Percentiles rank a stretch among this genome's conserved stretches.
These are phyloP conservation scores for Colletotrichum zoysiae DNA, from an alignment of 2,329 filamentous ascomycete genomes.

Conservation along the genomic window DNA sequence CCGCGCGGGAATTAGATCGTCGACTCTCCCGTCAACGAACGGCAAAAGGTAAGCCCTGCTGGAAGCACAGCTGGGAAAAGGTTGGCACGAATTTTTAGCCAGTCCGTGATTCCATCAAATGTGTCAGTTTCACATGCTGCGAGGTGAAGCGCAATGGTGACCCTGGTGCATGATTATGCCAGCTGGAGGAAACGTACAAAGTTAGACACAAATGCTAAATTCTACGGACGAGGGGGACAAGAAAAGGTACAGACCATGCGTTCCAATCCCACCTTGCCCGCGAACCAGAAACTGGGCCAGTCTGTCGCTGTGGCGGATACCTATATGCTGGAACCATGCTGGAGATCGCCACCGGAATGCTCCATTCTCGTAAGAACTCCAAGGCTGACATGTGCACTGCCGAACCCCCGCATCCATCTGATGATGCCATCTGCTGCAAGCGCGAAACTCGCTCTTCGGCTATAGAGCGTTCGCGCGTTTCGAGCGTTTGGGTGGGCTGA, in stretches of 20 bases:
- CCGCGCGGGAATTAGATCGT: neutral
- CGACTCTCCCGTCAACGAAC: neutral
- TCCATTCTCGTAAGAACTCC: neutral
- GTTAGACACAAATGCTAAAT: slow-evolving; percentile 3
- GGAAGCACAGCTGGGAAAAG: neutral
- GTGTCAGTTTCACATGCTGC: neutral
- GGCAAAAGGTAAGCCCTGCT: neutral
- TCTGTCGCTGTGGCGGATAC: neutral
- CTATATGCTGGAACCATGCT: neutral
- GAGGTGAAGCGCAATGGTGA: neutral
- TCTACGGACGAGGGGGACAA: neutral
- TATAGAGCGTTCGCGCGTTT: neutral
- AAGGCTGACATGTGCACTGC: neutral
- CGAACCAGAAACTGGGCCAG: neutral
- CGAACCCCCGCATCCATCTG: neutral
- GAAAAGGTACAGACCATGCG: slow-evolving; percentile 10
- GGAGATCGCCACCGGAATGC: neutral
- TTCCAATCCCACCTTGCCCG: neutral
- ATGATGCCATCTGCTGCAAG: neutral
- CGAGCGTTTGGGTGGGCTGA: neutral
- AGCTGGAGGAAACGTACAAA: neutral
- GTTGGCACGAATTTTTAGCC: neutral
- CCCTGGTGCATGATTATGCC: neutral
- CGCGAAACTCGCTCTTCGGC: neutral
- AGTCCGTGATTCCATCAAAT: neutral